A percentile compares a stretch with the other conserved stretches of the same genome.
Conservation (phyloP, 768 basidiomycete genomes). For the Boletus tomentosulus region DNA sequence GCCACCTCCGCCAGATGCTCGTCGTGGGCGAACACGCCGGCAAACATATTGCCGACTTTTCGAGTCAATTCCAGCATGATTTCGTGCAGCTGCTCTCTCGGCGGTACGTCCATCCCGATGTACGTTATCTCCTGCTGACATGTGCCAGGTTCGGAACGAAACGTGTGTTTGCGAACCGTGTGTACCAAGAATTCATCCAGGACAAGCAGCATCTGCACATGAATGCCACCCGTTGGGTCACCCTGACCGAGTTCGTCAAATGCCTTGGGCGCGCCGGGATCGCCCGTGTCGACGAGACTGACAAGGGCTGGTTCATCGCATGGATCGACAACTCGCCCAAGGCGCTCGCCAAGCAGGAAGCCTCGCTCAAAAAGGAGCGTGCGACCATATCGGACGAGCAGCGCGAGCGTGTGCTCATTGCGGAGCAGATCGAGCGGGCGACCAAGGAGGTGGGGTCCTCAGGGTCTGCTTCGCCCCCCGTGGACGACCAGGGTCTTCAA, state of each 20-base stretch:
- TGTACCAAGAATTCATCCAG: slow-evolving; percentile 96
- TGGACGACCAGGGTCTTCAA: slow-evolving; percentile 55
- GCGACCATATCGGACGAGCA: slow-evolving; percentile 91
- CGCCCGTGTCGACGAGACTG: slow-evolving; percentile 93
- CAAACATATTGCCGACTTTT: slow-evolving; percentile 88
- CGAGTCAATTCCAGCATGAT: slow-evolving; percentile 81
- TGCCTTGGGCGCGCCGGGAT: slow-evolving; percentile 83
- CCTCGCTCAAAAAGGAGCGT: slow-evolving; percentile 87
- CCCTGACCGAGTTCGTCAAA: slow-evolving; percentile 92
- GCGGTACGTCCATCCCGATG: slow-evolving; percentile 42
- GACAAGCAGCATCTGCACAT: slow-evolving; percentile 95
- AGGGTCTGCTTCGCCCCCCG: slow-evolving; percentile 35
- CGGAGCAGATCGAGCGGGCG: slow-evolving; percentile 93
- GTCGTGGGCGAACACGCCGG: slow-evolving; percentile 94
- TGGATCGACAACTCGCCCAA: slow-evolving; percentile 98
- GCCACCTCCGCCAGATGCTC: slow-evolving; percentile 95
- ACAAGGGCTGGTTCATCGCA: slow-evolving; percentile 95
- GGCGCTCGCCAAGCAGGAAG: slow-evolving; percentile 86
- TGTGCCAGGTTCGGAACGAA: slow-evolving; percentile 79
- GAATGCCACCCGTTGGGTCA: slow-evolving; percentile 98
- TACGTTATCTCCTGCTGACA: not conserved
- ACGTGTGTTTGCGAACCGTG: slow-evolving; percentile 88
- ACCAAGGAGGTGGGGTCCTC: slow-evolving; percentile 38
- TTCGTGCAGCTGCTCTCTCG: slow-evolving; percentile 89
- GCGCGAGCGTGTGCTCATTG: slow-evolving; percentile 82